Evolutionary conservation across 176 grass and related monocot genomes (phyloP).

Genomic region (Rhynchospora tenuis): DNA sequence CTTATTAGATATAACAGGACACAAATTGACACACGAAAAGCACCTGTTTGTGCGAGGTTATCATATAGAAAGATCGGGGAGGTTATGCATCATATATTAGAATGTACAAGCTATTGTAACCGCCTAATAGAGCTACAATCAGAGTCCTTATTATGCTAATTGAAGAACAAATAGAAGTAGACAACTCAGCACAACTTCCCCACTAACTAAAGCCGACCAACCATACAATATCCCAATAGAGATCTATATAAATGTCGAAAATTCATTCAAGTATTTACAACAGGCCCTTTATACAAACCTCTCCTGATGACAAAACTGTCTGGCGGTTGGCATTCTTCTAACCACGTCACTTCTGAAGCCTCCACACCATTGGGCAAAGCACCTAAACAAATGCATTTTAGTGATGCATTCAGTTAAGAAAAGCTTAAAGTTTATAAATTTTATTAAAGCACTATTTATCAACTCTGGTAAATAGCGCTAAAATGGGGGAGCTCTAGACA

Average conservation of each 20-base stretch:
- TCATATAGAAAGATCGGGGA: not conserved
- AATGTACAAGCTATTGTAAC: constrained; percentile 22
- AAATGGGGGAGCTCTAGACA: not conserved
- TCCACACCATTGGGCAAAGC: constrained; percentile 45
- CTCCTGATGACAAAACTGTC: constrained; percentile 86
- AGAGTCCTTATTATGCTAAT: constrained; percentile 8
- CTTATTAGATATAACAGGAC: not conserved
- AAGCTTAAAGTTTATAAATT: not conserved
- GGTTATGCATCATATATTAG: constrained; percentile 16
- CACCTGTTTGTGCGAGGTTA: not conserved
- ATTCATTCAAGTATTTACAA: constrained; percentile 41
- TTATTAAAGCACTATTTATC: not conserved
- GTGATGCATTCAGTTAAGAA: not conserved
- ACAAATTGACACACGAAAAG: not conserved
- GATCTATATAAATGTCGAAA: not conserved
- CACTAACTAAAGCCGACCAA: constrained; percentile 1
- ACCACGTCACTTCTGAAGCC: constrained; percentile 64
- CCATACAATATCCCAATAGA: constrained; percentile 12
- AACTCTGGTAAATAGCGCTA: not conserved
- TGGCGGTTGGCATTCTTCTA: constrained; percentile 81
- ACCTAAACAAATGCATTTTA: constrained; percentile 25
- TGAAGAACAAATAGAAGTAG: not conserved
- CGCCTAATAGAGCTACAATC: constrained; percentile 14
- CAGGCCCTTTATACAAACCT: constrained; percentile 83
- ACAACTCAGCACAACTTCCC: not conserved